Evolutionary conservation across 1,284 basidiomycete species (phyloP), one percentile per base, ranked within the genome.

Genomic region (Tetrapyrgos nigripes): DNA sequence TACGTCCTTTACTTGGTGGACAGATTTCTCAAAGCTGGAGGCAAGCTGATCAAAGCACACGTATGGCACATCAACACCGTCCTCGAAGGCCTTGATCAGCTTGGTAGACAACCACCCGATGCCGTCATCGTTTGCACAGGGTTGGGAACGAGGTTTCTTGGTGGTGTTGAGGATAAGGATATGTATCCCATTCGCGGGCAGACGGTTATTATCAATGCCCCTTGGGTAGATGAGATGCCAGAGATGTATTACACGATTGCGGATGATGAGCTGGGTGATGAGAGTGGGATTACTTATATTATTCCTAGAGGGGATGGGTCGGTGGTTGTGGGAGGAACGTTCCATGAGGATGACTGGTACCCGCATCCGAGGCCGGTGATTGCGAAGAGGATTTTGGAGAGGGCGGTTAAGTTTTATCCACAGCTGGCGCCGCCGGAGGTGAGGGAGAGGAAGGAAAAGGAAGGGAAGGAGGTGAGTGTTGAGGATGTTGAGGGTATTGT

Each of bases 151-250:
- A 78, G 86, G 17, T 83, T 83, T n/a, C 78, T 96, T 10, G 84
- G 92, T 17, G 94, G 93, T 4, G 87, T 96, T 3, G 86, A 93
- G 63, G 91, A 94, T 69, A 78, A 80, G 55, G 74, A 77, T n/a
- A 82, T 95, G 21, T 87, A 86, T 68, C 94, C 95, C 0, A 84
- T 95, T 53, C 83, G 93, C 40, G 96, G 96, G 1, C 96, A 97
- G 75, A 96, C 92, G 0, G 85, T 95, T 10, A 74, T 94, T 23
- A 78, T 94, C 14, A 76, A 83, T 53, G 91, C 93, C 1, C 93
- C 94, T 1, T 84, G 71, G 93, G 82, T 93, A 50, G 79, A 74
- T 43, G 80, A 59, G 85, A 87, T 1, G 68, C 84, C 26, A 80
- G 79, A 52, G 76, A 74, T 35, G 37, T 40, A 40, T 40, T 40